Conservation (phyloP, 805 yeast genomes). For the Starmerella sp. region DNA sequence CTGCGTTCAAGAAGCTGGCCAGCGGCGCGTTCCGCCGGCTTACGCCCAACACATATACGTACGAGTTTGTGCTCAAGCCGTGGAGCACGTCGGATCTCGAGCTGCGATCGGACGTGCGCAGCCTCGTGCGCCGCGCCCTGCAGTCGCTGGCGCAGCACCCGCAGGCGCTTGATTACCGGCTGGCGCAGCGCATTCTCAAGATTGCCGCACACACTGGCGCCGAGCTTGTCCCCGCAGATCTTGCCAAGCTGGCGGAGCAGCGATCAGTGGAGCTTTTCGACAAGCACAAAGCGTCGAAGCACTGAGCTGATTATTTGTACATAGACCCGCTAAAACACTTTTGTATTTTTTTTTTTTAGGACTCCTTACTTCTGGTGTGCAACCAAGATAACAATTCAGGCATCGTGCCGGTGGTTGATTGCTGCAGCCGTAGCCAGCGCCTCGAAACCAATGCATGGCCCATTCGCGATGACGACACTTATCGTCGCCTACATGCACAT, state of each 20-base stretch:
- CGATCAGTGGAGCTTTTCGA: constrained; percentile 7
- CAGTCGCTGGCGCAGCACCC: constrained; percentile 3
- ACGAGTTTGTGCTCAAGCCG: constrained; percentile 21
- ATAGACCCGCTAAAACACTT: not conserved
- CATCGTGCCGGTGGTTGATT: too few relatives aligned
- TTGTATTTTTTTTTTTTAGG: not conserved
- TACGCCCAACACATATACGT: constrained; percentile 25
- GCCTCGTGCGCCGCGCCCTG: constrained; percentile 9
- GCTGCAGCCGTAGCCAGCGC: too few relatives aligned
- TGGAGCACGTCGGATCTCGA: constrained; percentile 7
- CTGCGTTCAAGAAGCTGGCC: constrained; percentile 16
- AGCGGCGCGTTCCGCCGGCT: constrained; percentile 13
- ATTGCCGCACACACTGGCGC: constrained; percentile 5
- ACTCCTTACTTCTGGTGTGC: not conserved
- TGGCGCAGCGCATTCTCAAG: constrained; percentile 13
- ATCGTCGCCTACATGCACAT: too few relatives aligned
- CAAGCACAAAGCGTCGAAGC: constrained; percentile 1
- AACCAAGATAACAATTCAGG: too few relatives aligned
- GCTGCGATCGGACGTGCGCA: not conserved
- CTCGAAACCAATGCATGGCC: too few relatives aligned
- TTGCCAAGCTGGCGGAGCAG: constrained; percentile 1
- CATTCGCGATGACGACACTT: too few relatives aligned
- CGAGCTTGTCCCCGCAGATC: constrained; percentile 7
- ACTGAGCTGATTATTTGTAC: not conserved
- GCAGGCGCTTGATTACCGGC: constrained; percentile 14